Conservation (phyloP, 768 basidiomycete genomes). For the Russula sp. region DNA sequence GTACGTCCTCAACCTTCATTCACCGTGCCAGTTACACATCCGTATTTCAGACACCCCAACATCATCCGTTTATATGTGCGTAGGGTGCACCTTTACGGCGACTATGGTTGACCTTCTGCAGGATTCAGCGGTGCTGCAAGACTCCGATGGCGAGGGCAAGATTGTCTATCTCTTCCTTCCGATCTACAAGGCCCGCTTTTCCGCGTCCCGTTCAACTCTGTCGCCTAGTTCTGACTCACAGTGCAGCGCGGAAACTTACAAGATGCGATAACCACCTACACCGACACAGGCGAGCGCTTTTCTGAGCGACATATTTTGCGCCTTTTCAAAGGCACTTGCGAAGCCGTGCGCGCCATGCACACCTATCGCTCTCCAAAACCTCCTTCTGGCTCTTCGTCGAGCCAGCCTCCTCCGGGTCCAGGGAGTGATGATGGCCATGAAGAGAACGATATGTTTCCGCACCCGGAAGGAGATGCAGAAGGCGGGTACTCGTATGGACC, state of each 20-base stretch:
- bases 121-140: constrained; percentile 94
- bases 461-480: constrained; percentile 68
- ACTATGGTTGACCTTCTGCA: constrained; percentile 30
- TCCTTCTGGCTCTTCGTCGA: constrained; percentile 26
- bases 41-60: constrained; percentile 70
- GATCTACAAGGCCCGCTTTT: constrained; percentile 66
- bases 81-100: constrained; percentile 13
- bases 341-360: constrained; percentile 94
- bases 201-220: background rate
- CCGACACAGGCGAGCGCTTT: constrained; percentile 75
- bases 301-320: constrained; percentile 84
- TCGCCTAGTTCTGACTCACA: constrained; percentile 19
- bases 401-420: constrained; percentile 19
- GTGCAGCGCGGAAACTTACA: constrained; percentile 85
- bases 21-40: background rate
- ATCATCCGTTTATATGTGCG: constrained; percentile 88
- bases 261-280: constrained; percentile 85
- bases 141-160: constrained; percentile 87
- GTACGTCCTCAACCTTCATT: constrained; percentile 40
- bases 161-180: constrained; percentile 97
- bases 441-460: constrained; percentile 66
- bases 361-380: constrained; percentile 57
- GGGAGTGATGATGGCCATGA: constrained; percentile 42
- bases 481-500: constrained; percentile 68
- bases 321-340: constrained; percentile 91